phyloP scores from a whole-genome alignment of 2,329 filamentous ascomycete genomes.

The Bipolaris cookei region DNA sequence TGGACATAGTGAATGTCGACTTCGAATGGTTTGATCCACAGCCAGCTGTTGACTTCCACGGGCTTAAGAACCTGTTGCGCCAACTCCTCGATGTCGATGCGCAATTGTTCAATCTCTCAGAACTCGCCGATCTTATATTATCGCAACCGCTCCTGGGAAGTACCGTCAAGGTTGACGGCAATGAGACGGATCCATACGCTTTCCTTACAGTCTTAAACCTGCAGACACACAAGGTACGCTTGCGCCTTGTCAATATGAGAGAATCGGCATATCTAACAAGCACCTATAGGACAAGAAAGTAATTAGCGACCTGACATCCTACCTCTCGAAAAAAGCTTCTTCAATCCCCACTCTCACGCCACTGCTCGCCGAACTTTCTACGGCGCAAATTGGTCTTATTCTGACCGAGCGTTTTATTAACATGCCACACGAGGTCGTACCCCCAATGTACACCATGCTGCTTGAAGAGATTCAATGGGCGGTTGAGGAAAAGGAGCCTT shows the following conservation, averaged over 20 bases:
- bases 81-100: slow-evolving; percentile 92
- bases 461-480: slow-evolving; percentile 89
- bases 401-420: slow-evolving; percentile 96
- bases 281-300: slow-evolving; percentile 66
- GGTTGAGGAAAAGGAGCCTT: slow-evolving; percentile 87
- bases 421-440: slow-evolving; percentile 90
- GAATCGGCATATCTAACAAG: slow-evolving; percentile 5
- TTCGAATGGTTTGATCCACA: slow-evolving; percentile 99
- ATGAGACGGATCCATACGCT: slow-evolving; percentile 89
- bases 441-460: slow-evolving; percentile 94
- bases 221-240: slow-evolving; percentile 68
- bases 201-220: slow-evolving; percentile 89
- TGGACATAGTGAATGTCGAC: slow-evolving; percentile 91
- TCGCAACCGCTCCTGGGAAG: slow-evolving; percentile 88
- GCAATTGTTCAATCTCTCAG: slow-evolving; percentile 84
- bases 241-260: neutral
- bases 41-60: slow-evolving; percentile 89
- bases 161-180: slow-evolving; percentile 96
- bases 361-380: slow-evolving; percentile 46
- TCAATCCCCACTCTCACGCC: slow-evolving; percentile 58
- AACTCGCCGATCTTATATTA: slow-evolving; percentile 82
- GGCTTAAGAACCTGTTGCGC: slow-evolving; percentile 84
- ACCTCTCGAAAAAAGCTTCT: slow-evolving; percentile 65
- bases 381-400: slow-evolving; percentile 75
- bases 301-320: slow-evolving; percentile 72